phyloP scores from a whole-genome alignment of 2,329 filamentous ascomycete species.

The Fusarium buharicum region DNA sequence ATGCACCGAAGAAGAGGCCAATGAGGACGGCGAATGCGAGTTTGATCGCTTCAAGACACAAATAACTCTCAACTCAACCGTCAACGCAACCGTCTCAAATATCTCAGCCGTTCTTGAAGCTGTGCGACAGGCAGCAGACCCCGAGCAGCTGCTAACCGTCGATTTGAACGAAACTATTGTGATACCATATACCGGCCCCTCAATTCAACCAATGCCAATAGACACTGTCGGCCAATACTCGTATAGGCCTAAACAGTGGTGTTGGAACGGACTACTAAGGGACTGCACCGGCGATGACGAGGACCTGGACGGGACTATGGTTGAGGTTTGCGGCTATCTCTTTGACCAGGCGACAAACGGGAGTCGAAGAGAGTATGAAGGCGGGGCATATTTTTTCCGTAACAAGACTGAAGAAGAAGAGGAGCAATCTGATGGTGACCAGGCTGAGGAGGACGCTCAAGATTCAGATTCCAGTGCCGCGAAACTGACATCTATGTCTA shows the following conservation, averaged over 20 bases:
- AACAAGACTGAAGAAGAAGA: background rate
- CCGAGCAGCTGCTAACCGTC: background rate
- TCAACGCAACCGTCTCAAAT: constrained; percentile 1
- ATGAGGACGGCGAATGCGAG: background rate
- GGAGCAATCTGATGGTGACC: background rate
- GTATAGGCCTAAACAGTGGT: background rate
- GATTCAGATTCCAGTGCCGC: background rate
- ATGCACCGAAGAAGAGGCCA: background rate
- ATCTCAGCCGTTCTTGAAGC: background rate
- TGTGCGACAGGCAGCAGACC: background rate
- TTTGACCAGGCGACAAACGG: background rate
- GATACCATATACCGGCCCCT: background rate
- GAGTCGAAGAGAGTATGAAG: background rate
- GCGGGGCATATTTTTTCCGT: background rate
- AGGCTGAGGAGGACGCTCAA: background rate
- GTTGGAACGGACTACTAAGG: background rate
- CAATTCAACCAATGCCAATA: background rate
- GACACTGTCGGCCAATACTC: background rate
- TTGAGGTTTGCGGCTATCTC: background rate
- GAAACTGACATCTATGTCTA: too few relatives aligned
- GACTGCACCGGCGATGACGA: background rate
- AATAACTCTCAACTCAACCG: constrained; percentile 1
- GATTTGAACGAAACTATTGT: background rate
- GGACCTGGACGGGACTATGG: background rate
- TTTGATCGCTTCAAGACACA: background rate